Base-by-base conservation (phyloP, 2,329 filamentous ascomycete species). In the Alternaria angustiovoidea region DNA sequence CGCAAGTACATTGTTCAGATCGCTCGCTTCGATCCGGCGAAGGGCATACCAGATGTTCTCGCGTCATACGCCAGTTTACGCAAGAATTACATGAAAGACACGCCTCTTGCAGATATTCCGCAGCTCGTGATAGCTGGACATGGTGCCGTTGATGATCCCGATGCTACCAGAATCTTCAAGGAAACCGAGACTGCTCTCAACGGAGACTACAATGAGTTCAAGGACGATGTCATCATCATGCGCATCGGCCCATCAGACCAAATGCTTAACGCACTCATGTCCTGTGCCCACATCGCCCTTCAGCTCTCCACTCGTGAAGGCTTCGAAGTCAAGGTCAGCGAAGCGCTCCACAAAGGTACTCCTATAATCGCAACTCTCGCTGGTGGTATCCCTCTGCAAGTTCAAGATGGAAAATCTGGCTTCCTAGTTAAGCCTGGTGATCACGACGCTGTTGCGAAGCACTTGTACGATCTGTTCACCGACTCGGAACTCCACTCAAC, bases 271-370 rank as follows among this genome's bases (percentile, higher is more conserved):
- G 87, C 88, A 0, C 81, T 95, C 42, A 85, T 95, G 62, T 88
- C 89, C 38, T 89, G 90, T 51, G 88, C 91, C 0, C 87, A 89
- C 57, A 87, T 93, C 7, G 89, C 89, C 0, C 84, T 95, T 7
- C 92, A 95, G 77, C 86, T 95, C 6, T 94, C 91, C 3, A 93
- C 89, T 0, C 87, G 91, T 36, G 92, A 95, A 74, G 91, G 92
- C 0, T 95, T 95, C 69, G 92, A 95, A 78, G 89, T 95, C 69
- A 95, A 95, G 78, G 91, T 95, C 5, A 93, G 90, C 0, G 92
- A 95, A 78, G 91, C 91, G 1, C 83, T 94, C 22, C 91, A 94
- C 73, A 92, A 93, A 44, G 91, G 91, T 14, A 87, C 90, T 2
- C 92, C 92, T 1, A 86, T 93, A 69, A 92, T 95, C 63, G 91